Conservation (phyloP, 1,139 yeast species). For the Scheffersomyces lignicola region DNA sequence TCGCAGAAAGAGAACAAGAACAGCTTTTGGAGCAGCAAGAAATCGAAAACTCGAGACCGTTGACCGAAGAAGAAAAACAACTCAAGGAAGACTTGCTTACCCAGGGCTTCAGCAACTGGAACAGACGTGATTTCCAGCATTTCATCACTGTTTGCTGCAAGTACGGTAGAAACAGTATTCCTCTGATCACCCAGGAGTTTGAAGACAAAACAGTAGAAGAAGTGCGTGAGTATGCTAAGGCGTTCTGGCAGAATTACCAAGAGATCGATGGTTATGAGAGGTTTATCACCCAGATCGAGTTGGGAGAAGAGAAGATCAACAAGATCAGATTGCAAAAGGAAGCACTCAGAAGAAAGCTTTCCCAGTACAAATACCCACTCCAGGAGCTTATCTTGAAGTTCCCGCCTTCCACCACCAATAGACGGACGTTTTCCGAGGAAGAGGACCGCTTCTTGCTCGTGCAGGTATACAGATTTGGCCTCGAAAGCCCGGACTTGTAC, state of each 20-base stretch:
- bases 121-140: constrained; percentile 68
- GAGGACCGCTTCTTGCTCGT: constrained; percentile 72
- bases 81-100: constrained; percentile 53
- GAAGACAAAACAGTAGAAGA: constrained; percentile 69
- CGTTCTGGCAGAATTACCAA: constrained; percentile 64
- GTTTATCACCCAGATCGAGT: constrained; percentile 63
- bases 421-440: constrained; percentile 65
- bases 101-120: constrained; percentile 68
- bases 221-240: constrained; percentile 62
- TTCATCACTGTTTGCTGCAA: constrained; percentile 62
- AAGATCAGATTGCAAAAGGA: constrained; percentile 63
- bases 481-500: constrained; percentile 64
- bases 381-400: constrained; percentile 60
- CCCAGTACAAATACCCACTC: constrained; percentile 62
- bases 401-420: constrained; percentile 59
- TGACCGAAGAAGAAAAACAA: constrained; percentile 66
- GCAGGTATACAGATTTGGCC: constrained; percentile 63
- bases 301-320: constrained; percentile 71
- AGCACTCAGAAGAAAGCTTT: constrained; percentile 61
- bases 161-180: constrained; percentile 67
- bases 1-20: constrained; percentile 50
- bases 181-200: constrained; percentile 61
- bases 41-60: constrained; percentile 61
- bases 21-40: constrained; percentile 60
- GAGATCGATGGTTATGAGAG: constrained; percentile 75